phyloP scores from a whole-genome alignment of 148 eudicot genomes.

The Vaccinium vitisidaea region DNA sequence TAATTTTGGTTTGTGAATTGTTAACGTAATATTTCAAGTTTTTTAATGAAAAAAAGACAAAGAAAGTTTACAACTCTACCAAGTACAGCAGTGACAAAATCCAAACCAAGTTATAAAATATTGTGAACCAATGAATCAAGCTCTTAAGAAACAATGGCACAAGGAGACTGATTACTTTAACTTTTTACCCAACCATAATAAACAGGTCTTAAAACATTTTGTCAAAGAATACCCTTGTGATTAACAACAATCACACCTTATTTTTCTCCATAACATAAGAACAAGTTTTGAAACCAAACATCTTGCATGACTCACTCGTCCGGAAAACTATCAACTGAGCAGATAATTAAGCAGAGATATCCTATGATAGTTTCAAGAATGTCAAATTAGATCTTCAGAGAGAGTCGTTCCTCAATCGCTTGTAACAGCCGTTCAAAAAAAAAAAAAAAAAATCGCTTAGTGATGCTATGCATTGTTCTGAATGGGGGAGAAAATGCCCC shows the following conservation, averaged over 20 bases:
- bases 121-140: not conserved
- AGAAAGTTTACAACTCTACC: not conserved
- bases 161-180: not conserved
- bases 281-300: not conserved
- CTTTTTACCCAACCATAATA: not conserved
- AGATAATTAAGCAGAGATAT: not conserved
- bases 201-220: not conserved
- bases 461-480: not conserved
- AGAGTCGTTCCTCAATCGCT: not conserved
- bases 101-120: not conserved
- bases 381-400: not conserved
- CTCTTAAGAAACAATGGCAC: not conserved
- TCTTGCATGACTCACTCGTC: not conserved
- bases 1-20: not conserved
- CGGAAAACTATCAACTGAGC: not conserved
- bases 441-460: not conserved
- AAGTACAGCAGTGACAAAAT: not conserved
- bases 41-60: not conserved
- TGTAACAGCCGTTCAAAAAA: too few species aligned
- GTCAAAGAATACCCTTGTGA: not conserved
- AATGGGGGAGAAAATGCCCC: conserved; percentile 4
- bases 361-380: not conserved
- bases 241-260: not conserved
- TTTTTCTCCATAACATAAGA: not conserved
- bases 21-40: not conserved